A percentile compares a stretch with the other conserved stretches of the same genome.
Evolutionary conservation across 768 basidiomycete genomes (phyloP).

Genomic region (Mycena maculata): DNA sequence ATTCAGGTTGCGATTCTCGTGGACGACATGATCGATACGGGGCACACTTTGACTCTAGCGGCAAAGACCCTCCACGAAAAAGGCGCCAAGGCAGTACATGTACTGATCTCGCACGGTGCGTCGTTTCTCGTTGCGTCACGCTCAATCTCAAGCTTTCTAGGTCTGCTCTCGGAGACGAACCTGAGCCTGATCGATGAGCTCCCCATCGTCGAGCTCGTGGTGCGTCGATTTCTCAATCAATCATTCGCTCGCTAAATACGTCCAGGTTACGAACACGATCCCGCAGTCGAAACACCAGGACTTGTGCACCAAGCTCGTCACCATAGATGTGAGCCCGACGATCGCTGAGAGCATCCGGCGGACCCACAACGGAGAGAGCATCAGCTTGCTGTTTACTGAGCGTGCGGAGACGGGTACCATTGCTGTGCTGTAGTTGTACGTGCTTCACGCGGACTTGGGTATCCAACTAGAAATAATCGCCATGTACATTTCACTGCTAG

Average conservation of each 20-base stretch:
- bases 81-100: conserved; percentile 89
- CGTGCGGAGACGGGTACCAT: conserved; percentile 69
- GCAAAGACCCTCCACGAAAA: conserved; percentile 88
- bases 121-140: conserved; percentile 29
- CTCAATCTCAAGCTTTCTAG: conserved; percentile 49
- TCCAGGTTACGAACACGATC: conserved; percentile 93
- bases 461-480: conserved; percentile 1
- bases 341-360: conserved; percentile 96
- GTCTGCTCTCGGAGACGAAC: conserved; percentile 82
- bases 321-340: conserved; percentile 91
- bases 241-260: not conserved
- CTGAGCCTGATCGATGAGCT: conserved; percentile 75
- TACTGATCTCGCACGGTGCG: conserved; percentile 91
- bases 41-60: conserved; percentile 88
- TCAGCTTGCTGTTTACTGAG: conserved; percentile 88
- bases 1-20: conserved; percentile 89
- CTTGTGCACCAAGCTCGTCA: conserved; percentile 80
- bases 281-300: conserved; percentile 80
- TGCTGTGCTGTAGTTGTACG: conserved; percentile 47
- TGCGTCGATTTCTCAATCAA: conserved; percentile 51
- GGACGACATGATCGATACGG: conserved; percentile 99
- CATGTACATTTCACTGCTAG: not conserved
- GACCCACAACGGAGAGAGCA: conserved; percentile 94
- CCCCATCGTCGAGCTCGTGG: conserved; percentile 88
- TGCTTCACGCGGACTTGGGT: not conserved